phyloP scores from a whole-genome alignment of 495 filamentous ascomycete genomes.

The Penicillium mononematosum region DNA sequence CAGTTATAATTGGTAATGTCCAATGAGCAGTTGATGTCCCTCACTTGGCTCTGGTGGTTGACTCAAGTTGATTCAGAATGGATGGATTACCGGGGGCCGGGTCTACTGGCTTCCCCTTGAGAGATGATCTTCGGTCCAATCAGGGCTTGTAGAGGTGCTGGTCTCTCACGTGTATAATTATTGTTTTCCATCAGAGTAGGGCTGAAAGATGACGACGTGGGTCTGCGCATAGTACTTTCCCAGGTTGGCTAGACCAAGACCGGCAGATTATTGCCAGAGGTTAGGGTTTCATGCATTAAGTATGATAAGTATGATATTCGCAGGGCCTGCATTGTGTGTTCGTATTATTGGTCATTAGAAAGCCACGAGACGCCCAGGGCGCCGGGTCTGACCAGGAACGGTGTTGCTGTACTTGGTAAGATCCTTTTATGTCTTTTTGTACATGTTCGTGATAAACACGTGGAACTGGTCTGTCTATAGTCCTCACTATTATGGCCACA shows the following conservation, averaged over 20 bases:
- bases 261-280: background rate
- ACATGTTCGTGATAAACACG: background rate
- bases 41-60: background rate
- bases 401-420: background rate
- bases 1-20: constrained; percentile 4
- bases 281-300: background rate
- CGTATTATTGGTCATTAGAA: constrained; percentile 1
- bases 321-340: background rate
- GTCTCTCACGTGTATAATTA: background rate
- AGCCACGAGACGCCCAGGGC: background rate
- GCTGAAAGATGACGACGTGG: constrained; percentile 9
- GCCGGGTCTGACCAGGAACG: background rate
- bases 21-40: constrained; percentile 2
- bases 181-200: background rate
- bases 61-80: constrained; percentile 7
- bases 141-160: constrained; percentile 4
- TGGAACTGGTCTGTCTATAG: too few species aligned
- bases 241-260: background rate
- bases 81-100: background rate
- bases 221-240: background rate
- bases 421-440: background rate
- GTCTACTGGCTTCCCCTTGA: background rate
- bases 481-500: background rate
- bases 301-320: constrained; percentile 7
- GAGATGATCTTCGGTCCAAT: background rate